Percentiles rank a stretch among this genome's conserved stretches.
phyloP scores from a whole-genome alignment of 2,329 filamentous ascomycete species.

The Xylaria sp. region DNA sequence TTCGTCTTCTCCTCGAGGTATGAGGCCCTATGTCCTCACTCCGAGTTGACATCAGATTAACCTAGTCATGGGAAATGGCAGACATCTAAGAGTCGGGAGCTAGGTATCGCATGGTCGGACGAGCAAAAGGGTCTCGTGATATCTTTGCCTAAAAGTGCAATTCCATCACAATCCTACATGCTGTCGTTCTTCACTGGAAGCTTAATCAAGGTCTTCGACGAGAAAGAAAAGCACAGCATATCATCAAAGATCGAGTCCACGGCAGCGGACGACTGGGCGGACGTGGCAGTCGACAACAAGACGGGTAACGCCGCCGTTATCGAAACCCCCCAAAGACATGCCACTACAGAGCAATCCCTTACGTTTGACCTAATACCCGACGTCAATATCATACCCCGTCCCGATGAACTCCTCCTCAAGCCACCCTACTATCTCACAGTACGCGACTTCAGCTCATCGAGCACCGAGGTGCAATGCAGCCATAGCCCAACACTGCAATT shows the following conservation, averaged over 20 bases:
- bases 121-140: constrained; percentile 54
- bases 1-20: constrained; percentile 55
- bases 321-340: constrained; percentile 4
- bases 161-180: constrained; percentile 51
- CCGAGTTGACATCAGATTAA: not conserved
- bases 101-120: constrained; percentile 54
- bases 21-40: constrained; percentile 12
- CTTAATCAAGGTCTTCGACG: constrained; percentile 53
- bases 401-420: constrained; percentile 59
- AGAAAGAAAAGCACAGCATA: constrained; percentile 23
- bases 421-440: constrained; percentile 62
- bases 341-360: not conserved
- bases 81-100: constrained; percentile 45
- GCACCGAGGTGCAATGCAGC: constrained; percentile 59
- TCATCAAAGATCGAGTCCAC: not conserved
- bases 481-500: constrained; percentile 60
- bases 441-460: constrained; percentile 44
- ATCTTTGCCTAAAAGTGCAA: constrained; percentile 50
- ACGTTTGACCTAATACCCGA: constrained; percentile 54
- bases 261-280: constrained; percentile 57
- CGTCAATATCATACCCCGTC: constrained; percentile 55
- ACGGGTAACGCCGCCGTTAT: constrained; percentile 42
- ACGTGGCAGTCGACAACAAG: constrained; percentile 52
- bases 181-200: constrained; percentile 51
- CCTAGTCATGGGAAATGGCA: constrained; percentile 2